Percentiles rank a stretch among this genome's conserved stretches.
Evolutionary conservation across 768 basidiomycete genomes (phyloP).

Genomic region (Lactarius quietus): DNA sequence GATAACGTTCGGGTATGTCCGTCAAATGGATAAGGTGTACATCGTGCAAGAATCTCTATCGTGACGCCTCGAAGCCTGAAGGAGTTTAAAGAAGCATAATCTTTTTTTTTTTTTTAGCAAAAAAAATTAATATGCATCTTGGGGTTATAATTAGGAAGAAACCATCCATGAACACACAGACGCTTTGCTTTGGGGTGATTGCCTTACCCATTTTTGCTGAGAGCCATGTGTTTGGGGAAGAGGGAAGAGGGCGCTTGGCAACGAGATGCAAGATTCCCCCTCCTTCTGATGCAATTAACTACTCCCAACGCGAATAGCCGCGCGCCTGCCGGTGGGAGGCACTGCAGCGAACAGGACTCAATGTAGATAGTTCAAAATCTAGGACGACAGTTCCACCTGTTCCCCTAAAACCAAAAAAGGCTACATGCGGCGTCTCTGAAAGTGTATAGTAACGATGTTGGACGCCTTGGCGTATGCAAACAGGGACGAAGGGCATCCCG

Average conservation of each 20-base stretch:
- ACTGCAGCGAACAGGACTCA: neutral
- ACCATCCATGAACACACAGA: neutral
- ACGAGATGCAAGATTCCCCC: neutral
- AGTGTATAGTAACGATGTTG: neutral
- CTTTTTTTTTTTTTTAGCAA: neutral
- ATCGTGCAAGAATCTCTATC: neutral
- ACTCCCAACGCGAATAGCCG: neutral
- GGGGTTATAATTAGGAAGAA: neutral
- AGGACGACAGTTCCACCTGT: neutral
- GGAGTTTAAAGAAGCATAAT: neutral
- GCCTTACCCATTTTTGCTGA: neutral
- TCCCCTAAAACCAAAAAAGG: neutral
- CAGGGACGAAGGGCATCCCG: neutral
- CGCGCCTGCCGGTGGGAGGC: neutral
- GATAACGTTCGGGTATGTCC: neutral
- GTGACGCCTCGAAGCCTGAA: neutral
- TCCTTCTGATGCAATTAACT: neutral
- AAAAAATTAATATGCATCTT: neutral
- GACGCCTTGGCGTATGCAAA: neutral
- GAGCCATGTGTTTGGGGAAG: neutral
- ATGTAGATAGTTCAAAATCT: neutral
- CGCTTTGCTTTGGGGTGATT: neutral
- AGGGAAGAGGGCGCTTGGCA: neutral
- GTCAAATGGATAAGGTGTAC: neutral
- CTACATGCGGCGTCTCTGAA: neutral